Base-by-base conservation (phyloP, 768 basidiomycete genomes). In the Agrocybe pediades region DNA sequence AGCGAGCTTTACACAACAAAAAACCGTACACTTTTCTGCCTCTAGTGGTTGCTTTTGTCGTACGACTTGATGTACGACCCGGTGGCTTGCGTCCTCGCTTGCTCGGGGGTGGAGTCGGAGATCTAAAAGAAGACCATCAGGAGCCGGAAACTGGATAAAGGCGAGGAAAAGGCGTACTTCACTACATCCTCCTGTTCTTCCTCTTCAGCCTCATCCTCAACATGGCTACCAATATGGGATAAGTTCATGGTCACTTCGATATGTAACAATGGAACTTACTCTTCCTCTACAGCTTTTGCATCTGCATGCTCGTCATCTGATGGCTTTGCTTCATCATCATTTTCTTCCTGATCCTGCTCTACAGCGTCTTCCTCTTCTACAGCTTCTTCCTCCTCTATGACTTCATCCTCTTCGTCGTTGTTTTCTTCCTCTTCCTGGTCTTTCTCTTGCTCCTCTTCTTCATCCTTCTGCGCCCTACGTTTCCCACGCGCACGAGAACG, bases 51-150 rank as follows among this genome's bases (percentile, higher is more conserved):
- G 51, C 41, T 46, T 47, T 59, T n/a, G 46, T 40, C 13, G 53
- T 47, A 20, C 41, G 29, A 17, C 49, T 39, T 27, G 53, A 20
- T 44, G 56, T 60, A 26, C 46, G 54, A 21, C 49, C 48, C n/a
- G 48, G 29, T 36, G 30, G 56, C 54, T 60, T 58, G 45, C 50
- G 52, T n/a, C 36, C 20, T 15, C 49, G 57, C 42, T 56, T 58
- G 4, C 25, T n/a, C 9, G 63, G 62, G 17, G 63, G 62, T 16
- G 68, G 67, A 13, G 63, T 65, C 13, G 63, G 64, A 20, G 68
- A 65, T 24, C 67, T 69, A 46, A 41, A 42, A 15, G 53, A 9
- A 16, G 27, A 50, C 19, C 46, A 11, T n/a, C n/a, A 54, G 54
- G 23, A 36, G 55, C 5, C 21, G 16, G 9, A 52, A 53, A 13